These are phyloP conservation scores for Aschersonia sp. DNA, from an alignment of 2,329 filamentous ascomycete species.

Conservation along the genomic window DNA sequence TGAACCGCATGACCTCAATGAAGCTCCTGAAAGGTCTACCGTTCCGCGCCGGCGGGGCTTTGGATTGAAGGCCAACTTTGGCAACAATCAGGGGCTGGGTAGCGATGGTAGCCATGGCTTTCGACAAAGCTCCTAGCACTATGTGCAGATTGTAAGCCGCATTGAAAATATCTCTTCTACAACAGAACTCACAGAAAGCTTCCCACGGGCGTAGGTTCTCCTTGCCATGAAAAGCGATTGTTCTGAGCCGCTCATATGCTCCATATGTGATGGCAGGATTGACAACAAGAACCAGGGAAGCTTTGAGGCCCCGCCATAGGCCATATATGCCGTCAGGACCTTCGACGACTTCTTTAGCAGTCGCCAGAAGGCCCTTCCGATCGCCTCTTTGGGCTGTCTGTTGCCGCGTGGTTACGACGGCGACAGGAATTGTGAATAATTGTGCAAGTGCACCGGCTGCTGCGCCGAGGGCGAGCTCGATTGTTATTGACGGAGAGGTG, in stretches of 20 bases:
- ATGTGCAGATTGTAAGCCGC: neutral
- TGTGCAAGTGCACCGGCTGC: slow-evolving; percentile 83
- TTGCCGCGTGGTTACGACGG: slow-evolving; percentile 89
- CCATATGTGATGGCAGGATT: slow-evolving; percentile 98
- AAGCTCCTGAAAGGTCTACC: slow-evolving; percentile 93
- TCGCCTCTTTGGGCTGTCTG: slow-evolving; percentile 81
- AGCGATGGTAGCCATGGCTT: slow-evolving; percentile 76
- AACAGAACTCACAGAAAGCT: slow-evolving; percentile 63
- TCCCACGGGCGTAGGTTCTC: slow-evolving; percentile 66
- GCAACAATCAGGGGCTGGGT: slow-evolving; percentile 96
- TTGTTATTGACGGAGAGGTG: slow-evolving; percentile 55
- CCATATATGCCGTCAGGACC: slow-evolving; percentile 82
- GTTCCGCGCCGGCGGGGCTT: slow-evolving; percentile 67
- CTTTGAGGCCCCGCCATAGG: slow-evolving; percentile 90
- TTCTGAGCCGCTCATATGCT: slow-evolving; percentile 80
- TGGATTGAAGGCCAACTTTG: slow-evolving; percentile 92
- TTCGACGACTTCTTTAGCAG: slow-evolving; percentile 75
- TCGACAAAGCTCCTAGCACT: slow-evolving; percentile 90
- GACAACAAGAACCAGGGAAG: slow-evolving; percentile 85
- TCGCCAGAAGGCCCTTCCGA: slow-evolving; percentile 74
- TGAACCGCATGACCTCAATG: slow-evolving; percentile 87
- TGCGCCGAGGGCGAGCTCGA: slow-evolving; percentile 76
- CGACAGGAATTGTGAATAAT: slow-evolving; percentile 89
- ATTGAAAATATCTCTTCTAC: neutral
- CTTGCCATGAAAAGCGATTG: slow-evolving; percentile 64